These are phyloP conservation scores for Mortierella sp. DNA, from an alignment of 371 early-diverging fungal species.

Conservation along the genomic window DNA sequence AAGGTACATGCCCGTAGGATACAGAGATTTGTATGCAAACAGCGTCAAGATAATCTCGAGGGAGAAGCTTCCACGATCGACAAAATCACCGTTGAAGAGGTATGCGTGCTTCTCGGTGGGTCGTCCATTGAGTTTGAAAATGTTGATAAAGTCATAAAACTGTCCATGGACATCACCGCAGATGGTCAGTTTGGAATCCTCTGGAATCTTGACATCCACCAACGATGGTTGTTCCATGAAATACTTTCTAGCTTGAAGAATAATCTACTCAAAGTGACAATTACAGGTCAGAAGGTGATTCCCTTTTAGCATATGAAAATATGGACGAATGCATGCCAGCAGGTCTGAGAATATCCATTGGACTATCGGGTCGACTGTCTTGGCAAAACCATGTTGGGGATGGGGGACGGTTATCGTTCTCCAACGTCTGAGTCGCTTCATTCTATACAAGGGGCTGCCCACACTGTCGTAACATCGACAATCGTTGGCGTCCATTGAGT, in stretches of 20 bases:
- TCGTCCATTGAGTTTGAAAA: conserved; percentile 91
- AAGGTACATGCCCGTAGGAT: conserved; percentile 87
- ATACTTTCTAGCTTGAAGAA: conserved; percentile 76
- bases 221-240: conserved; percentile 81
- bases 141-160: conserved; percentile 96
- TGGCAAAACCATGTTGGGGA: no score
- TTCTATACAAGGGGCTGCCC: no score
- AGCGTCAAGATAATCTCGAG: conserved; percentile 96
- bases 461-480: no score
- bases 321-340: neutral
- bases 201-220: conserved; percentile 86
- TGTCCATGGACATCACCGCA: conserved; percentile 99
- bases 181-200: conserved; percentile 81
- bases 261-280: conserved; percentile 59
- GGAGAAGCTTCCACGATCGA: conserved; percentile 97
- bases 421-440: no score
- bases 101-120: conserved; percentile 87
- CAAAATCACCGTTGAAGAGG: conserved; percentile 98
- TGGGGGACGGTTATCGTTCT: no score
- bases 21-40: conserved; percentile 90
- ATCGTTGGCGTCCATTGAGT: no score
- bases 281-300: neutral
- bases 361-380: no score
- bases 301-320: conserved; percentile 1
- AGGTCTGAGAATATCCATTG: neutral